Evolutionary conservation across 345 rosid species (phyloP).

Genomic region (rapeseed (Brassica napus)): Da-Ae NC_063441.1:19251501-19252000

Average conservation of each 20-base stretch:
- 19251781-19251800: slow-evolving; percentile 34
- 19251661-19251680: not conserved
- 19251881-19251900: slow-evolving; percentile 39
- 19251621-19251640: not conserved
- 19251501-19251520: not conserved
- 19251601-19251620: not conserved
- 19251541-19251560: slow-evolving; percentile 16
- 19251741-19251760: not conserved
- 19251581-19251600: slow-evolving; percentile 27
- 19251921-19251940: slow-evolving; percentile 43
- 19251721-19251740: not conserved
- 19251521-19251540: not conserved
- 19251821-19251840: slow-evolving; percentile 45
- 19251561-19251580: slow-evolving; percentile 31
- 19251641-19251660: not conserved
- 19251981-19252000: slow-evolving; percentile 58
- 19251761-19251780: slow-evolving; percentile 9
- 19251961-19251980: not conserved
- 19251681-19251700: not conserved
- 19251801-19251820: not conserved
- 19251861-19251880: slow-evolving; percentile 12
- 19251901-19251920: slow-evolving; percentile 42
- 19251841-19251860: not conserved
- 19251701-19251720: not conserved
- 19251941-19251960: not conserved